phyloP scores from a whole-genome alignment of 148 eudicot species.

The Vaccinium vitisidaea region DNA sequence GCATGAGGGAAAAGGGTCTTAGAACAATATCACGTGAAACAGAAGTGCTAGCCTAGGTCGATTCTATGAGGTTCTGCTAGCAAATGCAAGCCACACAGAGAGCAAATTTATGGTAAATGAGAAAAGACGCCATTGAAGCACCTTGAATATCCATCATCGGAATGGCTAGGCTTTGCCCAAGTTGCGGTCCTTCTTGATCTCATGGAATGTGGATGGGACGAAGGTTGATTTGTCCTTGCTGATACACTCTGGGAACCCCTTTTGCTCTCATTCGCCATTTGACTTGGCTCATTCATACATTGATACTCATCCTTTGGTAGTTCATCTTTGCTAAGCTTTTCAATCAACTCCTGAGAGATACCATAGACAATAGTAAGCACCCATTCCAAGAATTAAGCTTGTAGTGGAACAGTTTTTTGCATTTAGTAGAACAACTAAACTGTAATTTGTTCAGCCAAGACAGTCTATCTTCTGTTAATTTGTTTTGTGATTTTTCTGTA shows the following conservation, averaged over 20 bases:
- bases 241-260: constrained; percentile 30
- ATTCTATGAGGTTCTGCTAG: neutral
- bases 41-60: neutral
- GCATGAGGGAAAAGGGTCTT: neutral
- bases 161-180: constrained; percentile 71
- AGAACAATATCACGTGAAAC: neutral
- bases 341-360: constrained; percentile 72
- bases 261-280: constrained; percentile 26
- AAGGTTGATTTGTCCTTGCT: constrained; percentile 30
- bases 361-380: neutral
- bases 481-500: neutral
- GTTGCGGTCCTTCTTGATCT: constrained; percentile 92
- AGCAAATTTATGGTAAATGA: neutral
- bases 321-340: constrained; percentile 67
- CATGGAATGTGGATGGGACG: constrained; percentile 75
- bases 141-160: constrained; percentile 89
- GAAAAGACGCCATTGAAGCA: constrained; percentile 18
- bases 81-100: neutral
- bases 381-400: neutral
- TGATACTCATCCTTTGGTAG: constrained; percentile 72
- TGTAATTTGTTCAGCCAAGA: neutral
- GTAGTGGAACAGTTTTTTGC: neutral
- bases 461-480: neutral
- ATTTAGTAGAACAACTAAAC: neutral
- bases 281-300: constrained; percentile 60